These are phyloP conservation scores for Phytophthora quininea DNA, from an alignment of 352 stramenopile genomes.

Conservation along the genomic window DNA sequence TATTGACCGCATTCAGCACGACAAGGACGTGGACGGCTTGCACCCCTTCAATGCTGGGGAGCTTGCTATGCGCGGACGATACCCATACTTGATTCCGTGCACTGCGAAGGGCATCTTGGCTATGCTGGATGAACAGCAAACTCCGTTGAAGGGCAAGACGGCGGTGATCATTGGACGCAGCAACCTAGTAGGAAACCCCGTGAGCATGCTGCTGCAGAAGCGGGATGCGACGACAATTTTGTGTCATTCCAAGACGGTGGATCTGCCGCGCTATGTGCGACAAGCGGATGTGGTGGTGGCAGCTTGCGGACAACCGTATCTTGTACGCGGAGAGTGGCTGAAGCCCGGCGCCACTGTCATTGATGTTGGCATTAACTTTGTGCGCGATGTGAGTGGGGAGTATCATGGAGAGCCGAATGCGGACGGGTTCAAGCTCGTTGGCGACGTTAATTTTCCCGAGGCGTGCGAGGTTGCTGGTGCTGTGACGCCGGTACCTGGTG, in stretches of 20 bases:
- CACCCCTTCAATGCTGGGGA: conserved; percentile 97
- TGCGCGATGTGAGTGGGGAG: conserved; percentile 69
- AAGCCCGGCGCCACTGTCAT: conserved; percentile 97
- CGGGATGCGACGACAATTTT: conserved; percentile 98
- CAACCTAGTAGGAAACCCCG: conserved; percentile 98
- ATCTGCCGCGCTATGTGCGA: conserved; percentile 89
- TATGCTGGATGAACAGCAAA: conserved; percentile 90
- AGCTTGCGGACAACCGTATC: conserved; percentile 94
- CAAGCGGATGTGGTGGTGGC: conserved; percentile 97
- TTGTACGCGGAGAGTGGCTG: conserved; percentile 96
- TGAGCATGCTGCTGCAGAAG: conserved; percentile 95
- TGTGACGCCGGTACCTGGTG: conserved; percentile 97
- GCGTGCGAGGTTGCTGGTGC: conserved; percentile 83
- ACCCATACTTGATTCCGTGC: conserved; percentile 93
- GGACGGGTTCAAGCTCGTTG: conserved; percentile 96
- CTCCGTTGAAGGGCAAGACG: conserved; percentile 92
- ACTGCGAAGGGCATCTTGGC: conserved; percentile 98
- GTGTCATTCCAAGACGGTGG: conserved; percentile 94
- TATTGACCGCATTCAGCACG: conserved; percentile 91
- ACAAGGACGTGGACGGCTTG: conserved; percentile 99
- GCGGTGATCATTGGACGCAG: conserved; percentile 97
- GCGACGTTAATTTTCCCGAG: conserved; percentile 95
- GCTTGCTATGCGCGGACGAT: conserved; percentile 87
- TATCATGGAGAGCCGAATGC: conserved; percentile 62
- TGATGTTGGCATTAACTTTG: conserved; percentile 99